Conservation (phyloP, 2,329 filamentous ascomycete species). For the Knoxdaviesia capensis region DNA sequence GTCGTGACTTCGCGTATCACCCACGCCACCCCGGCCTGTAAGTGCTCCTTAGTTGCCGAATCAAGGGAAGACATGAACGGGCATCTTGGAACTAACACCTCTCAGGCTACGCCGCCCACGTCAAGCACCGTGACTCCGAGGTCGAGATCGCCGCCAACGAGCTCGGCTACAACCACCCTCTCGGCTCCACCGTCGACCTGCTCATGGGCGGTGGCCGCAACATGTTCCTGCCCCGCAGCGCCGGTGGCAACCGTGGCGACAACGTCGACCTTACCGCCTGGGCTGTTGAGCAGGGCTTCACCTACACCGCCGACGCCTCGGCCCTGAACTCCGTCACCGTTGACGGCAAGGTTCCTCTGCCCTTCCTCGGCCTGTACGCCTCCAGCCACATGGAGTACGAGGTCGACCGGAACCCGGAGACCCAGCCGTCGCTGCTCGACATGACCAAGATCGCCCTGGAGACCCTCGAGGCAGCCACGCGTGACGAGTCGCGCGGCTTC, state of each 20-base stretch:
- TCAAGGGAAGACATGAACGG: no score
- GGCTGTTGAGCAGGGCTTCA: constrained; percentile 7
- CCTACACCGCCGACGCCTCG: constrained; percentile 6
- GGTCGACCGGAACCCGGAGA: constrained; percentile 7
- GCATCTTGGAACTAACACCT: no score
- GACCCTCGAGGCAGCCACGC: constrained; percentile 6
- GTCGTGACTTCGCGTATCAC: constrained; percentile 9
- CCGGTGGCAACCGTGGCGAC: constrained; percentile 7
- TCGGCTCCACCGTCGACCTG: constrained; percentile 7
- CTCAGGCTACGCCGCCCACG: constrained; percentile 7
- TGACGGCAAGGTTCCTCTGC: constrained; percentile 6
- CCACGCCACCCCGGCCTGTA: constrained; percentile 8
- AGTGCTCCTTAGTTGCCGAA: neutral
- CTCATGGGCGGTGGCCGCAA: constrained; percentile 9
- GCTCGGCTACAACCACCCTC: constrained; percentile 8
- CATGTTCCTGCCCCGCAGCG: constrained; percentile 7
- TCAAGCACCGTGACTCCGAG: constrained; percentile 8
- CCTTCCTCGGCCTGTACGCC: constrained; percentile 8
- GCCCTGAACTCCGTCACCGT: constrained; percentile 4
- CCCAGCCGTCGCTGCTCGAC: constrained; percentile 7
- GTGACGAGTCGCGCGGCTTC: constrained; percentile 5
- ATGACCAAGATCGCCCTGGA: constrained; percentile 6
- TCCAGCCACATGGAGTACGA: constrained; percentile 8
- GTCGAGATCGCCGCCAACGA: constrained; percentile 10
- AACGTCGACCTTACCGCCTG: constrained; percentile 8